Percentiles rank a stretch among this genome's conserved stretches.
phyloP scores from a whole-genome alignment of 106 monocot genomes.

The Acanthochlamys bracteata region DNA sequence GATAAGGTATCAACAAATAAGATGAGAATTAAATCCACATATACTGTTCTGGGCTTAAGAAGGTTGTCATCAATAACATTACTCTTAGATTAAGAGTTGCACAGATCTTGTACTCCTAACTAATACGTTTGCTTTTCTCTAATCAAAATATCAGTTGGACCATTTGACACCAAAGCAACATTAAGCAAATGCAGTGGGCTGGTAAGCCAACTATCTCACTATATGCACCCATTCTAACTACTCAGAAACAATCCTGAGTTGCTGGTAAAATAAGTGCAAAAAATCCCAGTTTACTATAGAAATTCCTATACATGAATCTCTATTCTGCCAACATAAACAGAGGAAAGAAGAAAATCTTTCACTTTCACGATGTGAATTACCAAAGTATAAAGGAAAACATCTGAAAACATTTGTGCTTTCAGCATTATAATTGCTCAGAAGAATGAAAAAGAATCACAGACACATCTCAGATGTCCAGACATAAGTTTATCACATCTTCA shows the following conservation, averaged over 20 bases:
- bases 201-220: conserved; percentile 32
- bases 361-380: too few species aligned
- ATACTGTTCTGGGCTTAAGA: not conserved
- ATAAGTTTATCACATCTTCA: conserved; percentile 20
- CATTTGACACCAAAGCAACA: conserved; percentile 44
- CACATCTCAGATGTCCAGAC: conserved; percentile 42
- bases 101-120: too few species aligned
- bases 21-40: conserved; percentile 7
- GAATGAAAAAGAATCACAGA: conserved; percentile 26
- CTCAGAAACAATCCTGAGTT: conserved; percentile 7
- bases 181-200: conserved; percentile 19
- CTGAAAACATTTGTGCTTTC: not conserved
- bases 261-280: conserved; percentile 14
- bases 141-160: conserved; percentile 10
- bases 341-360: too few species aligned
- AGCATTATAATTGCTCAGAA: conserved; percentile 11
- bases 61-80: not conserved
- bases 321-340: too few species aligned
- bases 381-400: not conserved
- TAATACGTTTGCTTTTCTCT: too few species aligned
- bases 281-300: not conserved
- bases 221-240: conserved; percentile 28
- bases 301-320: too few species aligned
- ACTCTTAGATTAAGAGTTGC: not conserved
- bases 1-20: too few species aligned